Base-by-base conservation (phyloP, 305 asterid genomes). In the Fraxinus sp. region DNA sequence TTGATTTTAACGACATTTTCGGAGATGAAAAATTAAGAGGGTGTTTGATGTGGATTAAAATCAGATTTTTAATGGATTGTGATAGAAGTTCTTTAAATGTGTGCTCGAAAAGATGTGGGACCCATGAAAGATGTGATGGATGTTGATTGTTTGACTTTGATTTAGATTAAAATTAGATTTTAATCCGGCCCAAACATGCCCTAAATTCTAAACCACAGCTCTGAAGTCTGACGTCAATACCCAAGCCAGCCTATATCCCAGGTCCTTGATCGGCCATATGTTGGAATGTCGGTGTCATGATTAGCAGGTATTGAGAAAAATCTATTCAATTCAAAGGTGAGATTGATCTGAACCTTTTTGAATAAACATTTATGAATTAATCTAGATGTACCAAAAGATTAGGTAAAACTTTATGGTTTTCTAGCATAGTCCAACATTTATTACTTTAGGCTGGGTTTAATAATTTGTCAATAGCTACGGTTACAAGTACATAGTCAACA, bases 211-310 rank as follows among this genome's bases (percentile, higher is more conserved):
- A 57, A 57, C 57, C 16, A 28, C 74, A 32, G 8, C 74, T 28
- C 46, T 18, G 26, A 6, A 57, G 26, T 57, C 66, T 32, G 39
- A 75, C 36, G 41, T 68, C 77, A 41, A 79, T 76, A 78, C 26
- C 62, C 64, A 57, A 76, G 84, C 72, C 76, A 76, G 73, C 44
- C 28, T 5, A 1, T 74, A 32, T 57, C 30, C 80, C 74, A 41
- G 16, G 16, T 62, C 78, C 70, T 39, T 74, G 71, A 0, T 77
- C 16, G 24, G 78, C 78, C 5, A 64, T 77, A 36, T 10, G 30
- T 49, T 36, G 16, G 22, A 73, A 82, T 57, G 74, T 7, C 57
- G 8, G 32, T 13, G 28, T 8, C 18, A 78, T 66, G 77, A 36
- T 57, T 78, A 57, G 28, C 44, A 18, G 79, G 74, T 52, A 59